Base-by-base conservation (phyloP, 2,329 filamentous ascomycete species). In the Didymella segeticola region DNA sequence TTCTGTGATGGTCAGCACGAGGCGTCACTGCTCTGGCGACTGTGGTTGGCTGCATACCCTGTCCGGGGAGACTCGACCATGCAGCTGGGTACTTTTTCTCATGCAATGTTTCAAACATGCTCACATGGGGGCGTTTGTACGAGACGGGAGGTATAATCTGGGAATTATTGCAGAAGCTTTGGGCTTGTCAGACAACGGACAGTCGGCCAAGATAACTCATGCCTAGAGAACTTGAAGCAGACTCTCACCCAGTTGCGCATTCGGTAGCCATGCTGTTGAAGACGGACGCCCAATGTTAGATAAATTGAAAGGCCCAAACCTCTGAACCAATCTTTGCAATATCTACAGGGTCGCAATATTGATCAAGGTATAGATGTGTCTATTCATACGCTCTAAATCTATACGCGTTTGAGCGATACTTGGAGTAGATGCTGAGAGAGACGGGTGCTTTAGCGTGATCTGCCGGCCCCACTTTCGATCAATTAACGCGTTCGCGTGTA, bases 401-500 rank as follows among this genome's bases (percentile, higher is more conserved):
- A n/a, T n/a, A n/a, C n/a, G n/a, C n/a, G n/a, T n/a, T n/a, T n/a
- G n/a, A n/a, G n/a, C n/a, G 25, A 10, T 26, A 10, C 25, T 26
- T 37, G 19, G 12, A 37, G 20, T 37, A 27, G 15, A 48, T 27
- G 46, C 46, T 26, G 36, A 11, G 14, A 15, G 15, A 25, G n/a
- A 36, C 20, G 33, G 14, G 15, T 9, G 27, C 29, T 23, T 14
- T 54, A 54, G 51, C 45, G 51, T 49, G 51, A 42, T 42, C 26
- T 27, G 30, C 8, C 30, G 17, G 46, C 51, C 51, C 39, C 45
- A 54, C 45, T 29, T 49, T 38, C 12, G 10, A 31, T 10, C 51
- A 49, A 36, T 54, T 45, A 41, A 54, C 51, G 51, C 49, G 49
- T 36, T 20, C 49, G 49, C 51, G 51, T 54, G 39, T 41, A 7